Percentiles rank a stretch among this genome's conserved stretches.
Conservation (phyloP, 1,284 basidiomycete genomes). For the Bondarzewia mesenterica region DNA sequence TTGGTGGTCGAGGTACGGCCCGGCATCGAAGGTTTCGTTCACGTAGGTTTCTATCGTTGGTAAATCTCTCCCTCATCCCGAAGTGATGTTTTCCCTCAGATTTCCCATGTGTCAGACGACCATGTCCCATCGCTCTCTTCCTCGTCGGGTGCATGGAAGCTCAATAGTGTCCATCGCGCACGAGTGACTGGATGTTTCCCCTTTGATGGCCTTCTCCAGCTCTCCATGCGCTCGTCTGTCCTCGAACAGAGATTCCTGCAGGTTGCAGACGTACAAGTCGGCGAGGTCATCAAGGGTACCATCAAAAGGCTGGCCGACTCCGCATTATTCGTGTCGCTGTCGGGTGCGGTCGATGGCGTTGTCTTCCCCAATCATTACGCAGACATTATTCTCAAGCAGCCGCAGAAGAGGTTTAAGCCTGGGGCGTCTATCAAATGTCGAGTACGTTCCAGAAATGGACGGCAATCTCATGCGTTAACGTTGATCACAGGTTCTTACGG, state of each 20-base stretch:
- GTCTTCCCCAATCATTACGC: slow-evolving; percentile 95
- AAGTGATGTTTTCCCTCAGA: slow-evolving; percentile 37
- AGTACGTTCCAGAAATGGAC: slow-evolving; percentile 40
- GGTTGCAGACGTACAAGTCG: slow-evolving; percentile 78
- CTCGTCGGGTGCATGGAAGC: slow-evolving; percentile 72
- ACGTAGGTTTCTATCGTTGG: slow-evolving; percentile 46
- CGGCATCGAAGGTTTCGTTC: slow-evolving; percentile 73
- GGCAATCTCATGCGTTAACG: slow-evolving; percentile 11
- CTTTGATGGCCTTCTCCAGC: slow-evolving; percentile 84
- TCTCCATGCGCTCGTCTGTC: slow-evolving; percentile 79
- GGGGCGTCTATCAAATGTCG: slow-evolving; percentile 83
- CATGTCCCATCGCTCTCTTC: slow-evolving; percentile 72
- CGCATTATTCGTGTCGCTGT: slow-evolving; percentile 78
- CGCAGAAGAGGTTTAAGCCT: slow-evolving; percentile 85
- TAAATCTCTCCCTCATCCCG: background rate
- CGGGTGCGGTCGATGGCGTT: slow-evolving; percentile 85
- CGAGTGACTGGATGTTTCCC: slow-evolving; percentile 86
- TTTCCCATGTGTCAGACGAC: slow-evolving; percentile 91
- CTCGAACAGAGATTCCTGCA: slow-evolving; percentile 86
- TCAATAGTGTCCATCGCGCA: slow-evolving; percentile 75
- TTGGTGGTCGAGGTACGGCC: slow-evolving; percentile 61
- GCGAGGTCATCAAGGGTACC: slow-evolving; percentile 78
- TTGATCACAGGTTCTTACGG: slow-evolving; percentile 64
- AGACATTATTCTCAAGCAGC: slow-evolving; percentile 88
- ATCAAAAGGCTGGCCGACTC: slow-evolving; percentile 77